Evolutionary conservation across 805 yeast species (phyloP).

Genomic region (Cyberlindnera americana): DNA sequence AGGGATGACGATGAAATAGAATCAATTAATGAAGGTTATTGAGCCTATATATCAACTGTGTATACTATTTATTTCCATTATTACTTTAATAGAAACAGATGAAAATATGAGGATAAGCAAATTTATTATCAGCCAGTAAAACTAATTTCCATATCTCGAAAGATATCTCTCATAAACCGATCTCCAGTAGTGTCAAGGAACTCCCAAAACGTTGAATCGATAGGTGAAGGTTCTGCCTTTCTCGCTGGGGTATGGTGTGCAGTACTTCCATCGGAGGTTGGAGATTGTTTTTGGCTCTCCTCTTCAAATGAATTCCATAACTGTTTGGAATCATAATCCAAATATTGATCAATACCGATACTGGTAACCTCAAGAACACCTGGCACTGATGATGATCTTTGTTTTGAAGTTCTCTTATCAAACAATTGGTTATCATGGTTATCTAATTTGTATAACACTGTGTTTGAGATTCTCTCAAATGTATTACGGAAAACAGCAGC

Average conservation of each 20-base stretch:
- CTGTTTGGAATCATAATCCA: slow-evolving; percentile 7
- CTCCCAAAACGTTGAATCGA: slow-evolving; percentile 27
- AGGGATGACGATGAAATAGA: slow-evolving; percentile 4
- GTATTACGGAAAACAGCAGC: slow-evolving; percentile 29
- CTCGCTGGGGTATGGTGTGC: neutral
- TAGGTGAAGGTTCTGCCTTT: neutral
- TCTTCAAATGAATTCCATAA: slow-evolving; percentile 1
- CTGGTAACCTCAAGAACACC: slow-evolving; percentile 12
- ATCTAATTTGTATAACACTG: slow-evolving; percentile 19
- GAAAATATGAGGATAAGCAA: no score
- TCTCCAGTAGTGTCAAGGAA: slow-evolving; percentile 32
- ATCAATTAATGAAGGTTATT: no score
- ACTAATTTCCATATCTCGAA: slow-evolving; percentile 27
- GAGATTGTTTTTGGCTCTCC: neutral
- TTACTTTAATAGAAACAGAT: no score
- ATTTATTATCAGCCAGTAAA: neutral
- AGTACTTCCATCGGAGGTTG: neutral
- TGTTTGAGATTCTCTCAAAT: slow-evolving; percentile 27
- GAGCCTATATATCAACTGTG: no score
- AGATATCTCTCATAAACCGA: slow-evolving; percentile 28
- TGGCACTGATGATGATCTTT: neutral
- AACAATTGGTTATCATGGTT: neutral
- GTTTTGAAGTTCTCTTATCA: neutral
- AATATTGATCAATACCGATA: slow-evolving; percentile 21
- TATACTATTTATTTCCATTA: no score